phyloP scores from a whole-genome alignment of 169 alveolate genomes.

The Eimeria zaria region DNA sequence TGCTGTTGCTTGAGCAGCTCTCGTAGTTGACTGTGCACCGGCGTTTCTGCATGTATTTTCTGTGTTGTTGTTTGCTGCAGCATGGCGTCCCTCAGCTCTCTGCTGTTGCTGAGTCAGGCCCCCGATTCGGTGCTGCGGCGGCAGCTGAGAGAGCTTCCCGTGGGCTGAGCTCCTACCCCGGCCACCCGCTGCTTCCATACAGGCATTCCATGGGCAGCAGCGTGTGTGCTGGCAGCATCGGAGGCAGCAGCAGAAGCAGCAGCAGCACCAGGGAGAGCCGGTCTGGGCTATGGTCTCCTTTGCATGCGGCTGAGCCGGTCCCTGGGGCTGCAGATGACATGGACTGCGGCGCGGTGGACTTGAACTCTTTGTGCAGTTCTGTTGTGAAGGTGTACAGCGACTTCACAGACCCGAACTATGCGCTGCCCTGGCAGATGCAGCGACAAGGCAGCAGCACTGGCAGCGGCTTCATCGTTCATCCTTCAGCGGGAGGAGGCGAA shows the following conservation, averaged over 20 bases:
- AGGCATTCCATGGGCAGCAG: not conserved
- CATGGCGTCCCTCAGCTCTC: constrained; percentile 1
- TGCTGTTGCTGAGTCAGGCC: constrained; percentile 31
- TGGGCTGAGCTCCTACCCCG: not conserved
- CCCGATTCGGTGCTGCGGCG: constrained; percentile 10
- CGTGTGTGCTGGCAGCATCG: not conserved
- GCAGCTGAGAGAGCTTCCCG: not conserved
- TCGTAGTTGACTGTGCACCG: not conserved
- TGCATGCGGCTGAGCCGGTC: constrained; percentile 4
- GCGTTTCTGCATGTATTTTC: no score
- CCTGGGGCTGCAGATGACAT: not conserved
- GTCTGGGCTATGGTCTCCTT: not conserved
- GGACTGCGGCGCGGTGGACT: not conserved
- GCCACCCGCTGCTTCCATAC: not conserved
- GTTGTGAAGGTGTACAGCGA: constrained; percentile 92
- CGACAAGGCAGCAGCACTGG: constrained; percentile 91
- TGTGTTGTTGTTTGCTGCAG: not conserved
- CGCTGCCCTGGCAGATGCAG: constrained; percentile 93
- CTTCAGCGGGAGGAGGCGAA: constrained; percentile 5
- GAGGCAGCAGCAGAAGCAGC: constrained; percentile 1
- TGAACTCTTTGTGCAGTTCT: constrained; percentile 82
- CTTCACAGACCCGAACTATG: constrained; percentile 92
- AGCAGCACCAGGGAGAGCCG: not conserved
- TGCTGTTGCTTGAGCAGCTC: not conserved
- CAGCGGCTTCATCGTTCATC: constrained; percentile 67